These are phyloP conservation scores for Phaeosphaeria sp. DNA, from an alignment of 2,329 filamentous ascomycete species.

Conservation along the genomic window DNA sequence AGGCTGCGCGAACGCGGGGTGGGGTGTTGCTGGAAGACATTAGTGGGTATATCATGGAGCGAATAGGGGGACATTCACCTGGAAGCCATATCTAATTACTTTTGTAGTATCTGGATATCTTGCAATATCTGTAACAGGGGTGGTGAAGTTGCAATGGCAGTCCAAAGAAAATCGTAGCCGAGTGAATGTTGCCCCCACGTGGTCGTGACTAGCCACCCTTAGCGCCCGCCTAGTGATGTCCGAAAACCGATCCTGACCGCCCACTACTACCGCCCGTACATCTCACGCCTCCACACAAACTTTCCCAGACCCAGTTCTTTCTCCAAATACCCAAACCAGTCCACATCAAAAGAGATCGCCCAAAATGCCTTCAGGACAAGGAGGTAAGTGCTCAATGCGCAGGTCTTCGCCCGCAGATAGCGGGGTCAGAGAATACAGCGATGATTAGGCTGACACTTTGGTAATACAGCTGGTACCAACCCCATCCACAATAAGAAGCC, in stretches of 20 bases:
- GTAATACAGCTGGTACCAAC: constrained; percentile 56
- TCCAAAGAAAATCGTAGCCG: constrained; percentile 1
- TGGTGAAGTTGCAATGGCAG: constrained; percentile 2
- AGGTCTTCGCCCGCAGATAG: constrained; percentile 2
- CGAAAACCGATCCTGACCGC: constrained; percentile 22
- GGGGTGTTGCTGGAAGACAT: constrained; percentile 22
- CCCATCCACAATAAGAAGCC: constrained; percentile 75
- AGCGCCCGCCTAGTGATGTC: constrained; percentile 12
- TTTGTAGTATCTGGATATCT: background rate
- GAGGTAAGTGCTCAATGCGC: constrained; percentile 46
- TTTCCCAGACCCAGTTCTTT: constrained; percentile 5
- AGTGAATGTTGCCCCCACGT: constrained; percentile 27
- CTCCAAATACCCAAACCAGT: constrained; percentile 4
- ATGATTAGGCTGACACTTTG: constrained; percentile 26
- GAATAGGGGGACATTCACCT: background rate
- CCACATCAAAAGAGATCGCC: constrained; percentile 12
- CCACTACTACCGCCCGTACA: background rate
- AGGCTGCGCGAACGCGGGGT: constrained; percentile 85
- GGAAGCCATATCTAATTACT: background rate
- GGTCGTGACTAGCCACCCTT: constrained; percentile 16
- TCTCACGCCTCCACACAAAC: constrained; percentile 22
- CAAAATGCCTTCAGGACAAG: constrained; percentile 59
- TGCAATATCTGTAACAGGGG: background rate
- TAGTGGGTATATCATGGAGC: background rate
- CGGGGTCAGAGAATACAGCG: constrained; percentile 6